Conservation (phyloP, 768 basidiomycete genomes). For the Lentinus tigrinus region DNA sequence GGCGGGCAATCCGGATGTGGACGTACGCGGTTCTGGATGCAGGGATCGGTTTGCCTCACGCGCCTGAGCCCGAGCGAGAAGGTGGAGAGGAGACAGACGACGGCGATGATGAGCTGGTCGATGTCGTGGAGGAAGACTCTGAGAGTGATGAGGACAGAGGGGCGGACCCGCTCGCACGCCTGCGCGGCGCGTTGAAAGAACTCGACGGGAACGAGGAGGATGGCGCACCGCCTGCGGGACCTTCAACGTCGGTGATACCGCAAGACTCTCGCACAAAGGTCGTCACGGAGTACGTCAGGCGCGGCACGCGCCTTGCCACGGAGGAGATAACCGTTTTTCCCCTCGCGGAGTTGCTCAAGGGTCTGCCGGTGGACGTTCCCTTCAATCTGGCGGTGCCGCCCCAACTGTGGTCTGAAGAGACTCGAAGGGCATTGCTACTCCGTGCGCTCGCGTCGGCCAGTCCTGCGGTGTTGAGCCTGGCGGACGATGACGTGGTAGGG, state of each 20-base stretch:
- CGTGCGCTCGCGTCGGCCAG: conserved; percentile 55
- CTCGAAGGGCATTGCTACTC: conserved; percentile 56
- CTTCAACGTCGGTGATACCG: conserved; percentile 4
- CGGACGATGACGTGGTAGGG: conserved; percentile 43
- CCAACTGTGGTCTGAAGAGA: conserved; percentile 46
- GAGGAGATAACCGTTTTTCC: conserved; percentile 56
- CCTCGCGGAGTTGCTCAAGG: conserved; percentile 47
- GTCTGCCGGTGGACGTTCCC: conserved; percentile 16
- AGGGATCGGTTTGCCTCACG: conserved; percentile 56
- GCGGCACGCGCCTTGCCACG: conserved; percentile 61
- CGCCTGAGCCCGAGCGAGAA: conserved; percentile 22
- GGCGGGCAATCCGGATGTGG: conserved; percentile 63
- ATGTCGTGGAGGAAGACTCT: conserved; percentile 18
- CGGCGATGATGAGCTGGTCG: conserved; percentile 61
- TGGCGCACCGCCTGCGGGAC: conserved; percentile 36
- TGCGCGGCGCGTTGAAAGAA: conserved; percentile 64
- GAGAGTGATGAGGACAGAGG: conserved; percentile 37
- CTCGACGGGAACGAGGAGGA: conserved; percentile 43
- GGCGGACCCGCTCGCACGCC: conserved; percentile 63
- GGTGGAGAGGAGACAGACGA: conserved; percentile 28
- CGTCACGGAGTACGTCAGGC: conserved; percentile 61
- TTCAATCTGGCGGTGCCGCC: conserved; percentile 38
- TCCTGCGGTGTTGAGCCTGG: conserved; percentile 44
- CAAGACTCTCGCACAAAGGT: conserved; percentile 22
- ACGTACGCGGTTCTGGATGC: conserved; percentile 68